A percentile compares a stretch with the other conserved stretches of the same genome.
Conservation (phyloP, 2,329 filamentous ascomycete species). For the Paraconiothyrium brasiliense region DNA sequence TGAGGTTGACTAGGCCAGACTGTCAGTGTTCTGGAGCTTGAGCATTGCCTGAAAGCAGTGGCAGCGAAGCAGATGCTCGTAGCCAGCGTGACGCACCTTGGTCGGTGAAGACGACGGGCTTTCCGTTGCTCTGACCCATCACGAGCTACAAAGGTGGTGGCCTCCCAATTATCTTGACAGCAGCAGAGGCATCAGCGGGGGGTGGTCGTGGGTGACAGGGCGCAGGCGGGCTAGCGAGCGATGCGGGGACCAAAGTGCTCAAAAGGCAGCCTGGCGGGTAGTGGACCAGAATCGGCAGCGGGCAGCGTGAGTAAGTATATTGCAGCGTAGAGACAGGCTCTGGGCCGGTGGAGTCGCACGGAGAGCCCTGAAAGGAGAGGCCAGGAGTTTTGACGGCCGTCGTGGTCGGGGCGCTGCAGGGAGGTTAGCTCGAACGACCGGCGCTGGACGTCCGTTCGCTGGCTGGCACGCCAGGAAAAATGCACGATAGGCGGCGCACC, state of each 20-base stretch:
- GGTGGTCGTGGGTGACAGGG: constrained; percentile 12
- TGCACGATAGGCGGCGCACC: constrained; percentile 31
- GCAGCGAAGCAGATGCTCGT: constrained; percentile 4
- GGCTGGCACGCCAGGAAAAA: constrained; percentile 21
- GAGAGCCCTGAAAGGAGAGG: constrained; percentile 34
- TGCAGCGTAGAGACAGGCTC: constrained; percentile 16
- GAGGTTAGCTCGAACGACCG: constrained; percentile 19
- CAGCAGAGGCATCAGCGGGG: constrained; percentile 23
- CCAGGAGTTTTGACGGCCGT: constrained; percentile 34
- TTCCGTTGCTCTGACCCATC: constrained; percentile 97
- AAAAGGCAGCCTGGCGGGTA: constrained; percentile 13
- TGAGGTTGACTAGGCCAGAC: constrained; percentile 79
- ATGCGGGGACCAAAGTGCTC: constrained; percentile 20
- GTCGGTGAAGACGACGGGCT: constrained; percentile 90
- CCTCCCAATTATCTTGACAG: constrained; percentile 20
- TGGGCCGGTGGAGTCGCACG: constrained; percentile 18
- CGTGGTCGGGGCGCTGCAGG: constrained; percentile 34
- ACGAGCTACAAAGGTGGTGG: constrained; percentile 38
- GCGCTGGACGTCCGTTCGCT: constrained; percentile 14
- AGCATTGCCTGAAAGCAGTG: constrained; percentile 12
- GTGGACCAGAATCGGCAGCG: constrained; percentile 13
- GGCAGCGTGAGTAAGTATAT: constrained; percentile 17
- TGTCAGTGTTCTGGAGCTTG: constrained; percentile 23
- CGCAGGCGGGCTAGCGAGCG: constrained; percentile 22
- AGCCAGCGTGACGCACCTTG: constrained; percentile 71